These are phyloP conservation scores for Paramarasmius palmivorus DNA, from an alignment of 1,284 basidiomycete species.

Conservation along the genomic window DNA sequence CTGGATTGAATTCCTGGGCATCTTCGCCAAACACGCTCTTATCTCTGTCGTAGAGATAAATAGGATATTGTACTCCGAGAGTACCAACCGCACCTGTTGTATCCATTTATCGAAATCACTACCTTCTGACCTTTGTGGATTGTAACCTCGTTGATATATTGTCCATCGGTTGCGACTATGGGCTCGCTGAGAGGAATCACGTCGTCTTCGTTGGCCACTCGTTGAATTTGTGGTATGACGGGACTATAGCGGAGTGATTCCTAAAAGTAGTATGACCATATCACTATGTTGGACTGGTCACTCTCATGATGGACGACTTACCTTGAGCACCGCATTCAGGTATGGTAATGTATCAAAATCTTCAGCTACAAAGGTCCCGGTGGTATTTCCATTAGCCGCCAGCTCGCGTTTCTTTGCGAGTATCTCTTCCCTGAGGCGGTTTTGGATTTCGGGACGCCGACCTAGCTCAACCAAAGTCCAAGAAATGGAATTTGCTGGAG, in stretches of 20 bases:
- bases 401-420: too few species aligned
- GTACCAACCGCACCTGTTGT: slow-evolving; percentile 28
- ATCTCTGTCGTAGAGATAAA: not conserved
- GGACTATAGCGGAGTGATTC: slow-evolving; percentile 40
- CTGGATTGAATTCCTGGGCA: not conserved
- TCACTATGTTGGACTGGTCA: not conserved
- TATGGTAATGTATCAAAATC: slow-evolving; percentile 29
- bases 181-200: slow-evolving; percentile 38
- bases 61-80: not conserved
- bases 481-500: too few species aligned
- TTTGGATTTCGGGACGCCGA: too few species aligned
- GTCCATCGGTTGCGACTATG: slow-evolving; percentile 29
- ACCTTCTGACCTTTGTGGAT: slow-evolving; percentile 37
- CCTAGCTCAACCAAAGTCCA: too few species aligned
- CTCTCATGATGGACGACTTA: not conserved
- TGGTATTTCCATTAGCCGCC: too few species aligned
- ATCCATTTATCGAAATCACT: slow-evolving; percentile 26
- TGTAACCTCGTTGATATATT: slow-evolving; percentile 33
- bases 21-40: slow-evolving; percentile 1
- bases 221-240: slow-evolving; percentile 26
- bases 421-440: too few species aligned
- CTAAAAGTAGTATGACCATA: slow-evolving; percentile 22
- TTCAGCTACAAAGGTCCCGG: slow-evolving; percentile 12
- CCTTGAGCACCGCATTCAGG: slow-evolving; percentile 22
- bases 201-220: slow-evolving; percentile 34